A percentile compares a stretch with the other conserved stretches of the same genome.
Conservation (phyloP, 768 basidiomycete genomes). For the Tremella yokohamensis region DNA sequence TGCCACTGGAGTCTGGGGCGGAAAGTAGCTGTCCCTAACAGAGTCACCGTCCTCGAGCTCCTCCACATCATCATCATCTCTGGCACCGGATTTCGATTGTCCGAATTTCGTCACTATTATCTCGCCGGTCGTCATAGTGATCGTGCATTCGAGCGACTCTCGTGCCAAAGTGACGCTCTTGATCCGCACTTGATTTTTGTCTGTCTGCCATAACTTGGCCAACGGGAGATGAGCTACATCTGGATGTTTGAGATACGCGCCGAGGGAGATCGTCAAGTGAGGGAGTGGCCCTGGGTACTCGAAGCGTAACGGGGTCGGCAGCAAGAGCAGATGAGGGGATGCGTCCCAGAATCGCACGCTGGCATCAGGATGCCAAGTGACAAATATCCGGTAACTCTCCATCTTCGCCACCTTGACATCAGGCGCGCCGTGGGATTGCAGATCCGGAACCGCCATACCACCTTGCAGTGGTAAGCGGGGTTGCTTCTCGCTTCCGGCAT, state of each 20-base stretch:
- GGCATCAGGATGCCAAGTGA: conserved; percentile 64
- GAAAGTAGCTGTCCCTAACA: conserved; percentile 61
- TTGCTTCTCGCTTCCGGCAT: conserved; percentile 55
- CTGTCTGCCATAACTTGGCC: conserved; percentile 39
- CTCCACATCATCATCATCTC: conserved; percentile 27
- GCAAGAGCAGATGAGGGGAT: conserved; percentile 63
- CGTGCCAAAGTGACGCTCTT: conserved; percentile 49
- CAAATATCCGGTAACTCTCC: conserved; percentile 62
- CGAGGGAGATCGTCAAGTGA: conserved; percentile 62
- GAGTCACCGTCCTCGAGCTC: conserved; percentile 48
- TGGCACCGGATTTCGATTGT: conserved; percentile 23
- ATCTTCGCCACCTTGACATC: conserved; percentile 48
- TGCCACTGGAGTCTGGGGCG: conserved; percentile 41
- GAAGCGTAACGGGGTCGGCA: conserved; percentile 58
- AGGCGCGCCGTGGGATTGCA: conserved; percentile 43
- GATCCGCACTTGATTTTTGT: conserved; percentile 49
- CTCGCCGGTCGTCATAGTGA: conserved; percentile 52
- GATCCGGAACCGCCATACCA: conserved; percentile 42
- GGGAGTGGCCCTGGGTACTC: conserved; percentile 67
- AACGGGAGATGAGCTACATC: conserved; percentile 40
- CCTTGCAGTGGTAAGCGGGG: conserved; percentile 48
- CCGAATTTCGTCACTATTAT: conserved; percentile 52
- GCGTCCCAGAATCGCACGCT: conserved; percentile 70
- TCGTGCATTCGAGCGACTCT: conserved; percentile 51
- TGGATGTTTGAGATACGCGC: conserved; percentile 54